Evolutionary conservation across 257 asterid species (phyloP), one percentile per base, ranked within the genome.

Genomic region (Capsicum chinense): DNA sequence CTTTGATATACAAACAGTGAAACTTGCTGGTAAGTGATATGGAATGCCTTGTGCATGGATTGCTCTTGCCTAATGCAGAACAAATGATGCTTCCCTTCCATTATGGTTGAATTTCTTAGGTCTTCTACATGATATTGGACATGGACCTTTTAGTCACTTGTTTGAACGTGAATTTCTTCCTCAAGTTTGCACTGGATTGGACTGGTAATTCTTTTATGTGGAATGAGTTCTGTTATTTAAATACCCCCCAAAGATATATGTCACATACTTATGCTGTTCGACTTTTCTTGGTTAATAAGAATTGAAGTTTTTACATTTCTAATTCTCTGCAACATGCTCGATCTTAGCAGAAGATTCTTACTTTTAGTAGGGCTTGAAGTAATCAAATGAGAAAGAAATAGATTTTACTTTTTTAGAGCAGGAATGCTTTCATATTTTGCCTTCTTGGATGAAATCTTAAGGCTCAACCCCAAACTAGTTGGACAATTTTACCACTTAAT

Each of bases 151-250:
- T 83, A 96, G 98, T 89, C 99, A 96, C 91, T 79, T 92, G 89
- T 96, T 96, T 91, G 99, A 96, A 83, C 94, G 91, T 0, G 99
- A 94, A 81, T 94, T 96, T 90, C 95, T 94, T 90, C 98, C 98
- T 48, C 86, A 64, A 87, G 97, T 93, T 87, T 83, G 83, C 79
- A 63, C 68, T 62, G 94, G 91, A 67, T 89, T 90, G 73, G 90
- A 91, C 83, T 96, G 98, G 99, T 94, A 94, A 91, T 83, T 37
- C 52, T 60, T 83, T 78, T 42, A 10, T 66, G 56, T 69, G 9
- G 19, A 64, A 33, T 4, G 56, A 17, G 4, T 71, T 73, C 67
- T 84, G 52, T 47, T 57, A 67, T 56, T 64, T n/a, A 26, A 42
- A 63, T 69, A 83, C 9, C 64, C 56, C 33, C 26, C 81, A 58